Conservation (phyloP, 257 asterid genomes). For the Solanum dulcamara region DNA sequence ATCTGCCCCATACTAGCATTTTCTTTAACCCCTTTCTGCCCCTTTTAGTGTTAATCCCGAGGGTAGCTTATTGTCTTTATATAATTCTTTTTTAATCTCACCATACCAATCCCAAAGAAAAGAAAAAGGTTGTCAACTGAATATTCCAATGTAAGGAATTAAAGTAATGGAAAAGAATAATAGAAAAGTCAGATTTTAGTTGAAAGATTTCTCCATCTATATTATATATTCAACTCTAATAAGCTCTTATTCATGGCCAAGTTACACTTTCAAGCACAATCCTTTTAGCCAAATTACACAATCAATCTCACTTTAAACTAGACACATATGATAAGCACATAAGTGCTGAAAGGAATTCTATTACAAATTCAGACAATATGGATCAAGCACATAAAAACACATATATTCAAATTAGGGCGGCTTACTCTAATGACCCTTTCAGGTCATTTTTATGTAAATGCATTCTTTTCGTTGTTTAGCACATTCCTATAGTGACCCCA, state of each 20-base stretch:
- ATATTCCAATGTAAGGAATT: not conserved
- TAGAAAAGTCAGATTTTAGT: not conserved
- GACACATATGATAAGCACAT: not conserved
- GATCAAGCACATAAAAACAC: not conserved
- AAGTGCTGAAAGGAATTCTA: not conserved
- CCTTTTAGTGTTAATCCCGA: not conserved
- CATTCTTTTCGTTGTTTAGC: too few species aligned
- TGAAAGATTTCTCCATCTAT: not conserved
- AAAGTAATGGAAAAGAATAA: not conserved
- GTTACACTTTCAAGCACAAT: not conserved
- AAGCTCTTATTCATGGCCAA: not conserved
- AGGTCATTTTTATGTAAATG: too few species aligned
- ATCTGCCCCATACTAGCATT: slow-evolving; percentile 23
- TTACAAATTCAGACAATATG: not conserved
- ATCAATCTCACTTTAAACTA: not conserved
- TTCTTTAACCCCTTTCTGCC: not conserved
- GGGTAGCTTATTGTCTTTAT: not conserved
- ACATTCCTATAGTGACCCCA: too few species aligned
- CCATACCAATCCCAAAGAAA: not conserved
- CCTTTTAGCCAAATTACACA: not conserved
- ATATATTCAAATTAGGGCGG: too few species aligned
- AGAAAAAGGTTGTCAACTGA: not conserved
- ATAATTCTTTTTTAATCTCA: not conserved
- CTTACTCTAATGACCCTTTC: too few species aligned
- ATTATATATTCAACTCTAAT: not conserved